These are phyloP conservation scores for Gossypium bickii DNA, from an alignment of 345 rosid genomes.

Conservation along the genomic window DNA sequence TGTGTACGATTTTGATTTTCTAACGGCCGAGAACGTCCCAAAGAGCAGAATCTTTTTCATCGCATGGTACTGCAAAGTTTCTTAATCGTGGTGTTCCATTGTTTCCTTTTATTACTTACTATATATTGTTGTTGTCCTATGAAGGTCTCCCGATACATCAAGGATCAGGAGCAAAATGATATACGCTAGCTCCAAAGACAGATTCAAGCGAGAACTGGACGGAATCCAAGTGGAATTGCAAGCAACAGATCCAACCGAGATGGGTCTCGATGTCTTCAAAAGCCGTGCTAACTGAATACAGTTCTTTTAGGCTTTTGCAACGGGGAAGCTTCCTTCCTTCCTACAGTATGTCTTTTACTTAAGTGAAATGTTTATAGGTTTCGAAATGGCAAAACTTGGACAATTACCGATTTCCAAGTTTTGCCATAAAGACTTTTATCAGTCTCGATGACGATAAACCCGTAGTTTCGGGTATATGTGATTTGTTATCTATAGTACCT, in stretches of 20 bases:
- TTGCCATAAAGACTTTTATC: slow-evolving; percentile 18
- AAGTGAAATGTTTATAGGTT: slow-evolving; percentile 31
- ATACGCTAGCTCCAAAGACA: slow-evolving; percentile 58
- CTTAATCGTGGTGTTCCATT: background rate
- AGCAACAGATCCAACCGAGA: slow-evolving; percentile 7
- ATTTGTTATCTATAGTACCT: slow-evolving; percentile 34
- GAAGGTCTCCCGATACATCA: slow-evolving; percentile 54
- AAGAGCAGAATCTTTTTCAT: slow-evolving; percentile 60
- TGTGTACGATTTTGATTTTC: slow-evolving; percentile 54
- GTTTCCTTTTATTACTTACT: background rate
- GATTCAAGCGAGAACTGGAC: slow-evolving; percentile 4
- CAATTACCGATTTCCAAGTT: slow-evolving; percentile 27
- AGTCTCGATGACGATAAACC: slow-evolving; percentile 18
- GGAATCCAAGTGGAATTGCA: slow-evolving; percentile 9
- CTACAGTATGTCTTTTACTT: slow-evolving; percentile 9
- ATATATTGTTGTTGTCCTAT: background rate
- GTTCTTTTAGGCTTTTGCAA: background rate
- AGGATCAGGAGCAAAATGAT: slow-evolving; percentile 64
- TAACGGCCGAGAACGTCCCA: slow-evolving; percentile 48
- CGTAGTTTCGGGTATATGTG: slow-evolving; percentile 24
- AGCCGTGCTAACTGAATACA: slow-evolving; percentile 44
- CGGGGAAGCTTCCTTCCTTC: slow-evolving; percentile 12
- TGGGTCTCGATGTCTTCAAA: slow-evolving; percentile 4
- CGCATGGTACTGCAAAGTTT: slow-evolving; percentile 36
- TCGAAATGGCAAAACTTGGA: slow-evolving; percentile 29